Evolutionary conservation across 2,329 filamentous ascomycete genomes (phyloP), one percentile per base, ranked within the genome.

Genomic region (Pestalotiopsis sp.): DNA sequence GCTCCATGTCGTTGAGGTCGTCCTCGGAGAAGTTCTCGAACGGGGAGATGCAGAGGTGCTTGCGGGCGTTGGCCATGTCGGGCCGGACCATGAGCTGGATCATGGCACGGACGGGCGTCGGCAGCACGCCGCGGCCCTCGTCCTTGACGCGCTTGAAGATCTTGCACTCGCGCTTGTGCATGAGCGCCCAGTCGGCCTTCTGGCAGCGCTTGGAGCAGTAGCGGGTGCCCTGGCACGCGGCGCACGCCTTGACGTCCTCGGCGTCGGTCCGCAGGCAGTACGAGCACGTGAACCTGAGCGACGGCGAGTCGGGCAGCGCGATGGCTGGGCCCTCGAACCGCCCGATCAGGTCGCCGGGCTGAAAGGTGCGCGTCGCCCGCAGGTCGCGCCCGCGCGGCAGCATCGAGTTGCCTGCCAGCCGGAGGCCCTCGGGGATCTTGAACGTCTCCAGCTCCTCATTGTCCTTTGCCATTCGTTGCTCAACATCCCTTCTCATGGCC

Each of bases 181-280:
- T 80, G 1, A 76, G 75, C 7, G 77, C 76, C 88, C 89, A 91
- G 74, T 87, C 84, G 2, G 82, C 79, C 27, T 80, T 79, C 78
- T 91, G 89, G 77, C 89, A 91, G 4, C 75, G 71, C 7, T 79
- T 68, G 64, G 81, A 80, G 79, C 89, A 91, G 81, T 91, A 91
- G 31, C 80, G 82, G 3, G 83, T 82, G 1, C 83, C 80, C 36
- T 80, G 83, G 79, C 89, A 91, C 63, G 81, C 84, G 0, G 84
- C 84, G 77, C 89, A 91, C 25, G 82, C 80, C 27, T 75, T 38
- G 56, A 61, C 49, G 75, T 27, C 31, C 31, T 36, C 75, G 74
- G 39, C 67, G 68, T 59, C 73, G 61, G 65, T 58, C 56, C 66
- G 49, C 36, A 88, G 80, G 76, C 87, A 89, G 79, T 84, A 78